A percentile compares a stretch with the other conserved stretches of the same genome.
Evolutionary conservation across 139 green algal genomes (phyloP).

Genomic region (Zygnema cylindricum): DNA sequence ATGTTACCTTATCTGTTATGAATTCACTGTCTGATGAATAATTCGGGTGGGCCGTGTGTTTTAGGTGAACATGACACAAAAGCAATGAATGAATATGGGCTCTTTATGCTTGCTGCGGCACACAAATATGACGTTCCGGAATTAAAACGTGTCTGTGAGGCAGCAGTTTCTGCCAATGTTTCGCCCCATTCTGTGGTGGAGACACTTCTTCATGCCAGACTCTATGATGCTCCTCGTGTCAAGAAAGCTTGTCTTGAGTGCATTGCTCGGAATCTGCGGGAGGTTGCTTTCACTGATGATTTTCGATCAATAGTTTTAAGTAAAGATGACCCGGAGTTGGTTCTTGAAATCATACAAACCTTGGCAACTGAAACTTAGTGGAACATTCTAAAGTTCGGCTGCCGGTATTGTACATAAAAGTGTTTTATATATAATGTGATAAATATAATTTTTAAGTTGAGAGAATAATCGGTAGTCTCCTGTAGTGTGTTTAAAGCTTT

Average conservation of each 20-base stretch:
- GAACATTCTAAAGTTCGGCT: too few species aligned
- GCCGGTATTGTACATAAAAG: too few species aligned
- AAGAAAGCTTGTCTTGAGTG: background rate
- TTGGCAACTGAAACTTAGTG: background rate
- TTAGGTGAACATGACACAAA: background rate
- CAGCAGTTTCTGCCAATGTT: background rate
- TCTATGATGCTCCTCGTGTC: background rate
- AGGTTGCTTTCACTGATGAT: background rate
- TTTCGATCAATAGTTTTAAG: background rate
- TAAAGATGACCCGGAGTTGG: background rate
- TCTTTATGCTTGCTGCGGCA: background rate
- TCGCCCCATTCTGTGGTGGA: background rate
- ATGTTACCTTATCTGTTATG: too few species aligned
- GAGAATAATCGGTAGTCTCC: too few species aligned
- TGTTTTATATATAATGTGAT: too few species aligned
- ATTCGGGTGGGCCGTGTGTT: background rate
- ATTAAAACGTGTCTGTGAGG: background rate
- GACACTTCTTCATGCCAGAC: background rate
- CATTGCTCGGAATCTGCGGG: background rate
- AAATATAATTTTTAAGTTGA: too few species aligned
- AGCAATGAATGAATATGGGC: background rate
- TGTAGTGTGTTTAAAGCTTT: too few species aligned
- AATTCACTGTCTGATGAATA: too few species aligned
- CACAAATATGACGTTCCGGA: background rate
- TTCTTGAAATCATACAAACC: background rate